Evolutionary conservation across 345 rosid genomes (phyloP).

Genomic region (Salix viminalis): DNA sequence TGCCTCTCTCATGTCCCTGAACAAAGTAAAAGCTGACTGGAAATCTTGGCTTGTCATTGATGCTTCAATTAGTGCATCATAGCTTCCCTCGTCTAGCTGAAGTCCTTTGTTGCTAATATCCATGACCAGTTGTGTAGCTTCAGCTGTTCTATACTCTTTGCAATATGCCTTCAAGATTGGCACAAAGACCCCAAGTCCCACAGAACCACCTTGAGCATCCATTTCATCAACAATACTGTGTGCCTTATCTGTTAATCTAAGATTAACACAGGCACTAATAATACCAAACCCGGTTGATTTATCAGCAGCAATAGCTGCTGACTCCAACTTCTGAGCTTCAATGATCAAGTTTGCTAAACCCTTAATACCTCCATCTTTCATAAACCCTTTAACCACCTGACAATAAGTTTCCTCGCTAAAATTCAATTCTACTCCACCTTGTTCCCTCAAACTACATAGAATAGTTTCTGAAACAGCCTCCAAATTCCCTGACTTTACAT

Average conservation of each 20-base stretch:
- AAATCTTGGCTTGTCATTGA: slow-evolving; percentile 92
- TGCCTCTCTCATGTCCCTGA: slow-evolving; percentile 83
- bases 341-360: slow-evolving; percentile 61
- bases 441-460: slow-evolving; percentile 39
- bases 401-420: slow-evolving; percentile 51
- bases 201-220: slow-evolving; percentile 58
- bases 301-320: slow-evolving; percentile 26
- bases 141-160: slow-evolving; percentile 76
- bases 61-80: slow-evolving; percentile 68
- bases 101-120: slow-evolving; percentile 69
- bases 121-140: slow-evolving; percentile 85
- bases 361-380: slow-evolving; percentile 54
- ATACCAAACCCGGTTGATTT: slow-evolving; percentile 67
- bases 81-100: slow-evolving; percentile 55
- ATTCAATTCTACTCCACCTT: slow-evolving; percentile 21
- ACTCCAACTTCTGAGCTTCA: slow-evolving; percentile 71
- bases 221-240: slow-evolving; percentile 78
- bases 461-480: slow-evolving; percentile 47
- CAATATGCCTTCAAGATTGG: slow-evolving; percentile 82
- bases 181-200: slow-evolving; percentile 72
- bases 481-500: slow-evolving; percentile 56
- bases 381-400: slow-evolving; percentile 66
- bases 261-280: slow-evolving; percentile 64
- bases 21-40: slow-evolving; percentile 79
- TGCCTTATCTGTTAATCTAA: slow-evolving; percentile 77